A percentile compares a stretch with the other conserved stretches of the same genome.
phyloP scores from a whole-genome alignment of 2,329 filamentous ascomycete species.

The Neofusicoccum cordaticola region DNA sequence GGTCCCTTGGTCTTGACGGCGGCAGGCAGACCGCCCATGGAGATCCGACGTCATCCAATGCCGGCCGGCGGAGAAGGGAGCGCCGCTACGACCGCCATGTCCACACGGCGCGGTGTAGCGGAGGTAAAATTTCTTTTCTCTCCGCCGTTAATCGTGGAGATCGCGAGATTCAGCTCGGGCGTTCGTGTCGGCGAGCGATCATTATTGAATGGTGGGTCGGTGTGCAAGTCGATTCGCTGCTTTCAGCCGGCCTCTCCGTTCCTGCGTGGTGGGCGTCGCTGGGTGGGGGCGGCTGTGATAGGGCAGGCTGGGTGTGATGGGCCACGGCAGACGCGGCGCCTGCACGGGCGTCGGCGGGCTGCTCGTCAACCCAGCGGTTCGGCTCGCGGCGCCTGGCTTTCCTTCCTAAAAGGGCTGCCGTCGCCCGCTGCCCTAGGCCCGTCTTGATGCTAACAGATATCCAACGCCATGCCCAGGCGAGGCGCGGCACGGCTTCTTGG shows the following conservation, averaged over 20 bases:
- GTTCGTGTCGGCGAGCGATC: neutral
- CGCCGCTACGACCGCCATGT: neutral
- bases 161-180: neutral
- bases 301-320: neutral
- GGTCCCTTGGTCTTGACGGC: neutral
- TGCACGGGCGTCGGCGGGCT: neutral
- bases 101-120: neutral
- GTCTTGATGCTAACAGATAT: too few relatives aligned
- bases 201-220: neutral
- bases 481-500: neutral
- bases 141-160: neutral
- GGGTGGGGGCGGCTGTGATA: neutral
- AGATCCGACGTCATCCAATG: neutral
- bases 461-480: too few relatives aligned
- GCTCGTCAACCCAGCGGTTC: constrained; percentile 10
- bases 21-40: neutral
- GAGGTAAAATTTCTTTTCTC: neutral
- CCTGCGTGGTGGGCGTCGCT: neutral
- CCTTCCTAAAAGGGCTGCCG: neutral
- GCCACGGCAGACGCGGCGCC: neutral
- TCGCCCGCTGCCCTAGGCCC: too few relatives aligned
- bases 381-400: neutral
- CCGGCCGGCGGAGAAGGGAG: neutral
- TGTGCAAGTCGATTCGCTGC: neutral
- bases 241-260: constrained; percentile 5